Conservation (phyloP, 1,139 yeast species). For the Nakaseomyces nivariensis region DNA sequence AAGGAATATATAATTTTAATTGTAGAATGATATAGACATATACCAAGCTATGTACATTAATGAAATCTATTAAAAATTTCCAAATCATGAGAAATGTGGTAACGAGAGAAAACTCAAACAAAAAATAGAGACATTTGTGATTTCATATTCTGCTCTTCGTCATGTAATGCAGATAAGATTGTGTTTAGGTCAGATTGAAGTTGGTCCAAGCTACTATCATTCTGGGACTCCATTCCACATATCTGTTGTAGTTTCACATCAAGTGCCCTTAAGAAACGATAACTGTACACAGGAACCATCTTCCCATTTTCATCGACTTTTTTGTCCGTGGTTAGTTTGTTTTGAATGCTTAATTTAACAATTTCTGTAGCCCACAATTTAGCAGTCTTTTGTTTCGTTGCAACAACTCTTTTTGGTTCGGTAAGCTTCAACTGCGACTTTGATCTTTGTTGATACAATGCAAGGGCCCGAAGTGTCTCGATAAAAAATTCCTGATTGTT, state of each 20-base stretch:
- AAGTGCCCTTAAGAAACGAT: conserved; percentile 21
- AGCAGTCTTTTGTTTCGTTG: conserved; percentile 3
- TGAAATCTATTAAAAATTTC: not conserved
- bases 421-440: not conserved
- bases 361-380: conserved; percentile 14
- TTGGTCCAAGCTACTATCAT: conserved; percentile 5
- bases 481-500: conserved; percentile 10
- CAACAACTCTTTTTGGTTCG: not conserved
- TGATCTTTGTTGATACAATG: not conserved
- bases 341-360: conserved; percentile 23
- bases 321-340: conserved; percentile 16
- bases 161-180: conserved; percentile 13
- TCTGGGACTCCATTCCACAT: conserved; percentile 5
- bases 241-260: conserved; percentile 17
- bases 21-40: not conserved
- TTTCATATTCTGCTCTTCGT: conserved; percentile 21
- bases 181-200: conserved; percentile 10
- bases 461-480: conserved; percentile 4
- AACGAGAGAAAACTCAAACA: not conserved
- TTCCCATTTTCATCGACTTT: not conserved
- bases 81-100: too few relatives aligned
- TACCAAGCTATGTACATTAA: not conserved
- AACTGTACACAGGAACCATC: conserved; percentile 5
- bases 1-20: not conserved
- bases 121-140: conserved; percentile 10